Evolutionary conservation across 164 flowering plant genomes (phyloP).

Genomic region (Vitis rotundifolia): DNA sequence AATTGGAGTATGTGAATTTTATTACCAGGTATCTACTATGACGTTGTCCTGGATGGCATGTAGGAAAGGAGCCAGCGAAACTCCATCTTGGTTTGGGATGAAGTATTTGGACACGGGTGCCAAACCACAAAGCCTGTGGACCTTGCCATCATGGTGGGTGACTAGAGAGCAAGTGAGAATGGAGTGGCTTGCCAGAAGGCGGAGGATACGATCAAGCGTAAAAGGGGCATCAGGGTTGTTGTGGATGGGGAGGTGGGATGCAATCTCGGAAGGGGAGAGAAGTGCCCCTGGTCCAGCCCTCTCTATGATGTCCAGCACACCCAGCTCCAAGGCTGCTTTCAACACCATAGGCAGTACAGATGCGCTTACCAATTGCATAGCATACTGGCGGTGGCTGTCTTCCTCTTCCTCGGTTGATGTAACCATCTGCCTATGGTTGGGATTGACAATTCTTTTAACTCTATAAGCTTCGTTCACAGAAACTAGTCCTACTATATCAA

Average conservation of each 20-base stretch:
- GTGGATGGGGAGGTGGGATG: constrained; percentile 3
- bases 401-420: too few species aligned
- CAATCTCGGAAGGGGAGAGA: constrained; percentile 6
- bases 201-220: constrained; percentile 39
- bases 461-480: too few species aligned
- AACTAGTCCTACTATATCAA: too few species aligned
- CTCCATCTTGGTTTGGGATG: constrained; percentile 22
- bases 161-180: constrained; percentile 24
- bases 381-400: not conserved
- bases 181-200: constrained; percentile 31
- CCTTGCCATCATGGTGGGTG: not conserved
- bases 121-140: constrained; percentile 16
- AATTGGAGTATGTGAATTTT: too few species aligned
- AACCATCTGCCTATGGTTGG: too few species aligned
- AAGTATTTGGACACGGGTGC: constrained; percentile 17
- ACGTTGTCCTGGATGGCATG: constrained; percentile 11
- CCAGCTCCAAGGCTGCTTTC: constrained; percentile 18
- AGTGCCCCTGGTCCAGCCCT: constrained; percentile 9
- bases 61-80: constrained; percentile 20
- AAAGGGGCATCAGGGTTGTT: constrained; percentile 18
- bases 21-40: constrained; percentile 25
- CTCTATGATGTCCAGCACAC: constrained; percentile 8
- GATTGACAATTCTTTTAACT: too few species aligned
- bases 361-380: constrained; percentile 8
- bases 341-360: constrained; percentile 23